Evolutionary conservation across 305 asterid species (phyloP).

Genomic region (Striga hermonthica): DNA sequence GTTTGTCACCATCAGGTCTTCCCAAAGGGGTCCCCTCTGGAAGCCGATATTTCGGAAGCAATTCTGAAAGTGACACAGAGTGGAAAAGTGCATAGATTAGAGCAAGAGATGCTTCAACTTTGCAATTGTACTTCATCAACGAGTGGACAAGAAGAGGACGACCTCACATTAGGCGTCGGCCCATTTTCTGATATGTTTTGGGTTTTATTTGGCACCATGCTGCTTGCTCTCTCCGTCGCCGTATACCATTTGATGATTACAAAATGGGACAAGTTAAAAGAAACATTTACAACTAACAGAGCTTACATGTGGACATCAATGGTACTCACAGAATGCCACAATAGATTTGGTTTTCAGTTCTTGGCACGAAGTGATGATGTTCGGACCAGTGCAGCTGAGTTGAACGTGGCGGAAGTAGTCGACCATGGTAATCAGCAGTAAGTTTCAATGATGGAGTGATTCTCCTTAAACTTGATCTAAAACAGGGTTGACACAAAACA

Average conservation of each 20-base stretch:
- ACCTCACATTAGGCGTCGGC: conserved; percentile 29
- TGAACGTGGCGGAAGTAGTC: neutral
- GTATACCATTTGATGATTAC: conserved; percentile 16
- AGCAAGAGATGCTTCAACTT: conserved; percentile 36
- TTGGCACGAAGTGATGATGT: neutral
- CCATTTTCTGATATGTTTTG: conserved; percentile 36
- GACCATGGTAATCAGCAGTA: no score
- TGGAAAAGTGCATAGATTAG: conserved; percentile 43
- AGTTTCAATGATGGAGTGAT: no score
- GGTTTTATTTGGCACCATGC: conserved; percentile 29
- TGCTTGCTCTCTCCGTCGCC: conserved; percentile 7
- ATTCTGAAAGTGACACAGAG: conserved; percentile 52
- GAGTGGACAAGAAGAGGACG: conserved; percentile 4
- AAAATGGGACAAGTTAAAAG: conserved; percentile 10
- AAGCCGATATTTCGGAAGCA: conserved; percentile 53
- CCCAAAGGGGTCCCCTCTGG: conserved; percentile 53
- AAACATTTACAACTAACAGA: conserved; percentile 1
- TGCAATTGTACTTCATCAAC: conserved; percentile 37
- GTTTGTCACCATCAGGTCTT: conserved; percentile 40
- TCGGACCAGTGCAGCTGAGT: no score
- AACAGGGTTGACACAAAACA: no score
- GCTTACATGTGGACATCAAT: conserved; percentile 25
- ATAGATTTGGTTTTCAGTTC: conserved; percentile 28
- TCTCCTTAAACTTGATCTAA: no score
- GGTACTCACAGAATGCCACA: conserved; percentile 21